Percentiles rank a stretch among this genome's conserved stretches.
phyloP scores from a whole-genome alignment of 768 basidiomycete species.

The Termitomyces bulborhizus region DNA sequence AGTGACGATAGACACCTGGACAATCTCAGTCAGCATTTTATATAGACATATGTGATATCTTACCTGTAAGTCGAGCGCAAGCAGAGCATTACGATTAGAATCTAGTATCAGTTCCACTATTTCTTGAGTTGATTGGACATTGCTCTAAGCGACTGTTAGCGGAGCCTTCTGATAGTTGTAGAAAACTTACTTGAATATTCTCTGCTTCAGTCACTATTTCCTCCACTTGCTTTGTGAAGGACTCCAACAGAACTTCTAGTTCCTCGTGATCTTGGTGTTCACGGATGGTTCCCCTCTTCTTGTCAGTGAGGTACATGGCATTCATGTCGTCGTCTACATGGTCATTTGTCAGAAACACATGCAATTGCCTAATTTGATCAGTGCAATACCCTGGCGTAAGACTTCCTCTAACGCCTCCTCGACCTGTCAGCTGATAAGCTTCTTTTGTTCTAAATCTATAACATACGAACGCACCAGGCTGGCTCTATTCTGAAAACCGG shows the following conservation, averaged over 20 bases:
- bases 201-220: slow-evolving; percentile 94
- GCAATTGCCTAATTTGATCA: neutral
- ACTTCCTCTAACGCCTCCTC: slow-evolving; percentile 90
- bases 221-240: slow-evolving; percentile 93
- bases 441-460: neutral
- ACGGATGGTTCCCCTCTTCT: slow-evolving; percentile 58
- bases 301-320: slow-evolving; percentile 93
- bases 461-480: slow-evolving; percentile 49
- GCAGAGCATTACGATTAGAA: slow-evolving; percentile 87
- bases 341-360: slow-evolving; percentile 1
- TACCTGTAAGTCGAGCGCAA: slow-evolving; percentile 89
- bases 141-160: slow-evolving; percentile 46
- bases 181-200: slow-evolving; percentile 61
- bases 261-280: slow-evolving; percentile 82
- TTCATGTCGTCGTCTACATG: slow-evolving; percentile 85
- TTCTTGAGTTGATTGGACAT: slow-evolving; percentile 96
- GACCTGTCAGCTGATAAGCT: slow-evolving; percentile 42
- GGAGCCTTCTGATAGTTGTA: neutral
- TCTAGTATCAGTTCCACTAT: slow-evolving; percentile 96
- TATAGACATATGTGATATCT: slow-evolving; percentile 4
- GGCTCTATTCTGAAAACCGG: slow-evolving; percentile 88
- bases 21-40: slow-evolving; percentile 5
- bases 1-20: slow-evolving; percentile 86
- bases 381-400: slow-evolving; percentile 66
- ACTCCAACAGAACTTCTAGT: slow-evolving; percentile 88